Base-by-base conservation (phyloP, 805 yeast species). In the Maudiozyma pseudohumilis region DNA sequence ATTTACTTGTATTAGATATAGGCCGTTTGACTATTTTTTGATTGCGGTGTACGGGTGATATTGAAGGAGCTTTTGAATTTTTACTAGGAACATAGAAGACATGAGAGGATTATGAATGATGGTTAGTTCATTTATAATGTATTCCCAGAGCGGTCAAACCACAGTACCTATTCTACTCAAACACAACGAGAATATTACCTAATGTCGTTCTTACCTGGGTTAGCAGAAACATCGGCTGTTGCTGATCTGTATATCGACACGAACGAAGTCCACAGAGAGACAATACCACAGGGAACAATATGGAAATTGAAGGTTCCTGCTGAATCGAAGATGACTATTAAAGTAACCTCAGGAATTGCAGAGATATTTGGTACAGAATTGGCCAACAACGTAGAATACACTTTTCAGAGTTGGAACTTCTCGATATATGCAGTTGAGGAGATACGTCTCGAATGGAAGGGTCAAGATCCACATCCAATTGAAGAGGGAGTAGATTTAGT, bases 361-460 rank as follows among this genome's bases (percentile, higher is more conserved):
- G 98, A 92, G 61, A 72, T 87, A 8, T 85, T 81, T 59, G 99
- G 98, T 18, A 85, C 96, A 3, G 99, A 92, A 56, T 70, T 92
- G 18, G 83, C 96, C 2, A 65, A 69, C 30, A 84, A 81, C 40
- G 66, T 70, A 1, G 82, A 76, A 17, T 80, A 76, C 49, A 53
- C 60, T 3, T 77, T 83, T 50, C 58, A 62, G 19, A 79, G 77
- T 6, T 61, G 69, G 42, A 74, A 74, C 38, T 61, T 72, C 4
- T 72, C 79, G 11, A 49, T 82, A 1, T 74, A 63, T 42, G 69
- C 87, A 1, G 74, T 74, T 45, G 74, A 72, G 25, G 95, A 95
- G 4, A 76, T 85, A 48, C 64, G 58, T 26, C 38, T 88, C 5
- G 72, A 71, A 45, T 80, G 61, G 60, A 54, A 45, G 47, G 56